Conservation (phyloP, 495 filamentous ascomycete genomes). For the Lasiosphaeris hirsuta region DNA sequence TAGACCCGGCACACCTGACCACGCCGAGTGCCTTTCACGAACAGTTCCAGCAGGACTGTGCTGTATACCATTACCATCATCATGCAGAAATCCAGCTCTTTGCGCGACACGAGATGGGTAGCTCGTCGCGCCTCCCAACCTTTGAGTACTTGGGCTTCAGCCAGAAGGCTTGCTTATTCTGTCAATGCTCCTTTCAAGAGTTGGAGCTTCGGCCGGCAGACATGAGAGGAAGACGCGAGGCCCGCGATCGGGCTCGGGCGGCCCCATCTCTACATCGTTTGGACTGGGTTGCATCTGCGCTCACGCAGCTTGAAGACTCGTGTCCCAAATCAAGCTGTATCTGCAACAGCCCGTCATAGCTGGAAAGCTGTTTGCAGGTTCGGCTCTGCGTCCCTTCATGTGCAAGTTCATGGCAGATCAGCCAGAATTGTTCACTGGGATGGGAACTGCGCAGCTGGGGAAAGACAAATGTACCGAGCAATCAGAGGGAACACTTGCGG, state of each 20-base stretch:
- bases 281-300: too few relatives aligned
- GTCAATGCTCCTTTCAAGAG: background rate
- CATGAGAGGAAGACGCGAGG: background rate
- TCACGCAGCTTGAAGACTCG: too few relatives aligned
- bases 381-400: too few relatives aligned
- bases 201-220: background rate
- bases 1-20: too few relatives aligned
- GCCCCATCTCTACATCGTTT: background rate
- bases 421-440: too few relatives aligned
- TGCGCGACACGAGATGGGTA: background rate
- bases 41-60: background rate
- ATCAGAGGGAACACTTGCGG: too few relatives aligned
- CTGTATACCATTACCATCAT: background rate
- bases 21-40: background rate
- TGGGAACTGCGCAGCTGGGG: too few relatives aligned
- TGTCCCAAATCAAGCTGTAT: background rate
- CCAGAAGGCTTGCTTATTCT: background rate
- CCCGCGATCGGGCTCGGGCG: background rate
- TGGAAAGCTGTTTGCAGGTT: too few relatives aligned
- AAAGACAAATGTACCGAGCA: too few relatives aligned
- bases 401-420: too few relatives aligned
- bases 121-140: background rate
- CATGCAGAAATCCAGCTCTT: background rate
- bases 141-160: background rate
- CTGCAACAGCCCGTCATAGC: background rate